Evolutionary conservation across 768 basidiomycete genomes (phyloP).

Genomic region (Dictyophora rubrovolvata): DNA sequence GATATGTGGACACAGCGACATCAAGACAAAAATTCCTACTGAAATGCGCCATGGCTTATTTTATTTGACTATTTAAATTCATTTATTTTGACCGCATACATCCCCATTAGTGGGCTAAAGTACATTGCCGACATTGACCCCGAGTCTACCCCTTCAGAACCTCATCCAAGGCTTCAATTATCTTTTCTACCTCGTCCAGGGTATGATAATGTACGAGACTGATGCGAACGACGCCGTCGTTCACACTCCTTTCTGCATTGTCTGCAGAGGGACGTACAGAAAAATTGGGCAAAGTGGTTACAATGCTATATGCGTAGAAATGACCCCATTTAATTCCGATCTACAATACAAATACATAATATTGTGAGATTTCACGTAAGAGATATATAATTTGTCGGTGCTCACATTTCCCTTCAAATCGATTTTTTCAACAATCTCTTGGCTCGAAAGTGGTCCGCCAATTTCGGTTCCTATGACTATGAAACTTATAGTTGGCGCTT

Average conservation of each 20-base stretch:
- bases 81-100: no score
- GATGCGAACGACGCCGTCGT: conserved; percentile 63
- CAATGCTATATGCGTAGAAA: conserved; percentile 63
- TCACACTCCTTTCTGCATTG: conserved; percentile 25
- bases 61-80: no score
- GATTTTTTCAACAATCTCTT: conserved; percentile 52
- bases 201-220: conserved; percentile 78
- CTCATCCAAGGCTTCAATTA: conserved; percentile 29
- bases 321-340: conserved; percentile 72
- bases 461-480: conserved; percentile 34
- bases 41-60: no score
- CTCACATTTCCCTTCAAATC: conserved; percentile 55
- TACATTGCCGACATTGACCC: neutral
- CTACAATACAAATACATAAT: conserved; percentile 24
- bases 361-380: neutral
- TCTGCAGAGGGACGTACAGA: neutral
- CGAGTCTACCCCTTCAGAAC: neutral
- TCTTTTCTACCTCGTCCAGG: conserved; percentile 51
- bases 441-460: conserved; percentile 46
- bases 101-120: no score
- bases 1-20: no score
- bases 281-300: conserved; percentile 46
- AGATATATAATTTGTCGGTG: conserved; percentile 8
- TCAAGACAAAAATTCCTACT: no score
- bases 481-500: conserved; percentile 66